These are phyloP conservation scores for Wilcoxina mikolae DNA, from an alignment of 495 filamentous ascomycete genomes.

Conservation along the genomic window DNA sequence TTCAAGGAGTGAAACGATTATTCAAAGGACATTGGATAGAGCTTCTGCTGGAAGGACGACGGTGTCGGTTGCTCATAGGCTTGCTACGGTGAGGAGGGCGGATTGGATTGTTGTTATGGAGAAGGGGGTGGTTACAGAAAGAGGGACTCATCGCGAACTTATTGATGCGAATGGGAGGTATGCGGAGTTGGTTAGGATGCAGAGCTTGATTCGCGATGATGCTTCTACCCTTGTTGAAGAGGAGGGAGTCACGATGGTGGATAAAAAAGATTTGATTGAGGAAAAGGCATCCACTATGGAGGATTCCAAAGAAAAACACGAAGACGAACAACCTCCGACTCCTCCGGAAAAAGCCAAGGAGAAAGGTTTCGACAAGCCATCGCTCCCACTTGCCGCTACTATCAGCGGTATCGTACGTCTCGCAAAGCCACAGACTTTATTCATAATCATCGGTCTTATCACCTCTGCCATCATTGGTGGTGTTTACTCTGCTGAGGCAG, in stretches of 20 bases:
- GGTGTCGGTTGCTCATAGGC: constrained; percentile 41
- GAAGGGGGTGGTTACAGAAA: constrained; percentile 35
- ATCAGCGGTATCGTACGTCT: constrained; percentile 2
- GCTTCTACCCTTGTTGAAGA: not conserved
- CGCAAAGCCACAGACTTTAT: constrained; percentile 17
- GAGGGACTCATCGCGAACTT: constrained; percentile 37
- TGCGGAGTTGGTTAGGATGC: constrained; percentile 28
- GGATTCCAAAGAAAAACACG: not conserved
- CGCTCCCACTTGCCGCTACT: not conserved
- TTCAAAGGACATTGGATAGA: constrained; percentile 35
- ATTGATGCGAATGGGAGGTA: constrained; percentile 36
- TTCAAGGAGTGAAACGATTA: constrained; percentile 33
- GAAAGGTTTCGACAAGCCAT: not conserved
- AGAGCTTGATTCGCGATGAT: constrained; percentile 13
- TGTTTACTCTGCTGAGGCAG: constrained; percentile 34
- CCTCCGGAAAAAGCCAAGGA: not conserved
- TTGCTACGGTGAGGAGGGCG: constrained; percentile 41
- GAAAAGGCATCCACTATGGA: constrained; percentile 6
- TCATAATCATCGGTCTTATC: constrained; percentile 21
- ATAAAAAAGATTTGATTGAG: not conserved
- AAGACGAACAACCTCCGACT: not conserved
- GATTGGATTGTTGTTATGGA: constrained; percentile 41
- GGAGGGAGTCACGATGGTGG: not conserved
- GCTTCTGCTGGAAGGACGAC: constrained; percentile 28
- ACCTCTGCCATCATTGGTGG: constrained; percentile 34